Evolutionary conservation across 2,329 filamentous ascomycete species (phyloP), one percentile per base, ranked within the genome.

Genomic region (Colletotrichum coccodes): DNA sequence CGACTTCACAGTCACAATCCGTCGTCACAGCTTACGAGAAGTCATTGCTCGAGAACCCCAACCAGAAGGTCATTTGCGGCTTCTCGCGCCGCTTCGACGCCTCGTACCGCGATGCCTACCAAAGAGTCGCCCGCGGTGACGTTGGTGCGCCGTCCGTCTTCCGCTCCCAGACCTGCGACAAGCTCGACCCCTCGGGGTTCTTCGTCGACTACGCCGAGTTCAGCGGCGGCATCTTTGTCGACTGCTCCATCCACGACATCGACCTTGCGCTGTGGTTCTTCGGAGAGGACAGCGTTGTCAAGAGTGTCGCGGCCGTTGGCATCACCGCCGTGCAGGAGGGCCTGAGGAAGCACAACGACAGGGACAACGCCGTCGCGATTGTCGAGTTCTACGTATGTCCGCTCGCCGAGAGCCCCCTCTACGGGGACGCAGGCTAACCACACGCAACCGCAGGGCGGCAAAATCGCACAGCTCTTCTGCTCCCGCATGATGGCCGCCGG

Each of bases 231-330:
- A 91, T 92, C 75, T 92, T 92, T 73, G 90, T 92, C 65, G 91
- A 92, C 80, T 91, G 88, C 80, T 89, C 87, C 57, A 89, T 92
- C 74, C 90, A 92, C 80, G 90, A 92, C 72, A 92, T 92, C 8
- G 77, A 79, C 58, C 74, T 79, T 34, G 73, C 77, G 0, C 69
- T 79, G 34, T 79, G 77, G 77, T 79, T 76, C 72, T 76, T 79
- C 42, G 76, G 75, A 47, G 73, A 78, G 40, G 75, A 79, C 59
- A 74, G 72, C 2, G 72, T 77, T 6, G 73, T 77, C 60, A 79
- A 79, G 71, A 76, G 72, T 44, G 75, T 77, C 4, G 71, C 75
- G 4, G 77, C 77, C 7, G 71, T 74, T 7, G 77, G 77, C 4
- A 78, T 78, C 66, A 75, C 73, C 18, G 76, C 76, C 8, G 76